Conservation (phyloP, 495 filamentous ascomycete genomes). For the Neurospora sp. region DNA sequence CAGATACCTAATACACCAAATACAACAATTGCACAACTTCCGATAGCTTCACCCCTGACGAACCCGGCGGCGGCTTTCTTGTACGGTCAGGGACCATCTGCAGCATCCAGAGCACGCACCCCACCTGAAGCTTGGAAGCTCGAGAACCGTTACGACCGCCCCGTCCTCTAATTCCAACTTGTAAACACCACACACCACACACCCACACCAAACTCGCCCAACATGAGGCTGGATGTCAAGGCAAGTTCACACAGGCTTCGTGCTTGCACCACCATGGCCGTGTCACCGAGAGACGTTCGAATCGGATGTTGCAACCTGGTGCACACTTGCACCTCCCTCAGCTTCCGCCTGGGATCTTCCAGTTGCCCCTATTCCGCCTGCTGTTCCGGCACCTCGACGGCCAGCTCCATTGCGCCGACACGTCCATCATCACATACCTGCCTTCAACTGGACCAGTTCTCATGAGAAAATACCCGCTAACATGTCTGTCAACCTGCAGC, state of each 20-base stretch:
- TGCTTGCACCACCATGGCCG: not conserved
- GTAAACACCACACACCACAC: not conserved
- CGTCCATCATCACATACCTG: not conserved
- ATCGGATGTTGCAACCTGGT: conserved; percentile 5
- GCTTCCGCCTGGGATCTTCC: conserved; percentile 7
- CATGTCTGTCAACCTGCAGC: conserved; percentile 23
- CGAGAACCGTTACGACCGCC: conserved; percentile 1
- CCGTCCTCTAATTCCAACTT: not conserved
- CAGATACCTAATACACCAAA: not conserved
- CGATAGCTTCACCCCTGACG: not conserved
- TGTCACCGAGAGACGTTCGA: conserved; percentile 9
- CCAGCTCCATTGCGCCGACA: conserved; percentile 5
- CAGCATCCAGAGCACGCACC: conserved; percentile 5
- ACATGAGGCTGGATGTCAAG: conserved; percentile 88
- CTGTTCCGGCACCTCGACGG: not conserved
- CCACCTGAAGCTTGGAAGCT: conserved; percentile 18
- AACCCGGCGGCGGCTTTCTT: not conserved
- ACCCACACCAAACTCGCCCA: conserved; percentile 23
- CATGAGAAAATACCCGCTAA: conserved; percentile 8
- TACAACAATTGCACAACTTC: not conserved
- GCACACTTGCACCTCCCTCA: conserved; percentile 3
- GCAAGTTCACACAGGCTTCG: conserved; percentile 39
- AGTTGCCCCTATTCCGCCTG: not conserved
- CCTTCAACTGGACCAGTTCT: not conserved
- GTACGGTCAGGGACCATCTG: conserved; percentile 10